Evolutionary conservation across 352 stramenopile species (phyloP), one percentile per base, ranked within the genome.

Genomic region (Phytophthora tubulina): DNA sequence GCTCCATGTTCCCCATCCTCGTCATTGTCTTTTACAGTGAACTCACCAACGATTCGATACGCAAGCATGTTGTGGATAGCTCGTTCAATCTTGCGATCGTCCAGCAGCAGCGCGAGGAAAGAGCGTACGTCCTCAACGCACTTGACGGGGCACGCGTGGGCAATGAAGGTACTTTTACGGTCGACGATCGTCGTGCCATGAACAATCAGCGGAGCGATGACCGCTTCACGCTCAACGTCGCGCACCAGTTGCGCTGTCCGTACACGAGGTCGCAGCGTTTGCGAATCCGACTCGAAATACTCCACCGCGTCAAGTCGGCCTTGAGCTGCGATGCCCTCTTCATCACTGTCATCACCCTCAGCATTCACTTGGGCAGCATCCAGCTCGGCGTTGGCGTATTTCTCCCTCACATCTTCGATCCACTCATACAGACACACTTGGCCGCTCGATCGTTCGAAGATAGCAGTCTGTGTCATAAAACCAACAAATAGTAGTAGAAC

Each of bases 41-140:
- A 88, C 39, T 88, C 79, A 14, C 82, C 77, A 21, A 91, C 72
- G 64, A 96, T 93, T 39, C 89, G 88, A 72, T 96, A 97, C 41
- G 88, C 90, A 33, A 96, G 78, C 84, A 97, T 96, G 77, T 97
- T 97, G 73, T 97, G 90, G 56, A 91, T 91, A 41, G 90, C 90
- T 39, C 85, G 79, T 49, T 89, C 86, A 72, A 96, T 82, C 73
- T 96, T 97, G 61, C 82, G 81, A 63, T 96, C 85, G 45, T 94
- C 81, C 42, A 97, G 80, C 55, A 97, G 55, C 41, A 94, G 65
- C 49, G 85, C 82, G 15, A 96, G 72, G 50, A 96, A 96, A 3
- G 85, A 92, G 5, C 86, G 82, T 31, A 96, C 89, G 58, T 95
- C 88, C 38, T 91, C 83, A 36, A 94, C 85, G 31, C 82, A 79